A percentile compares a stretch with the other conserved stretches of the same genome.
Conservation (phyloP, 306 rosid genomes). For the Urtica urens region DNA sequence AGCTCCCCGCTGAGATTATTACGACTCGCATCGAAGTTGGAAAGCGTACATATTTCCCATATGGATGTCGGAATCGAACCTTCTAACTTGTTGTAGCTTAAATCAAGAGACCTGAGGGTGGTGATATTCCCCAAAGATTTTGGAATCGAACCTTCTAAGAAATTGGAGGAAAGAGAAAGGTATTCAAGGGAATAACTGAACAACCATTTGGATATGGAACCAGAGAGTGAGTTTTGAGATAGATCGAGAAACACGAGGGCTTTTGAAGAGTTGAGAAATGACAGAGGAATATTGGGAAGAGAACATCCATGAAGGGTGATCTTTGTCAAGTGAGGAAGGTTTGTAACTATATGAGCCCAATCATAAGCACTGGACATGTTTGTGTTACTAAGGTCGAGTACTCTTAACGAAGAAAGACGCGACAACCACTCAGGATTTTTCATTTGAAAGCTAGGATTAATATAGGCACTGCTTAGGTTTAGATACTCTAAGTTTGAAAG, state of each 20-base stretch:
- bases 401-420: conserved; percentile 3
- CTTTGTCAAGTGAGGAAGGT: neutral
- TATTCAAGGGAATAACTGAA: neutral
- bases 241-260: neutral
- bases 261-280: neutral
- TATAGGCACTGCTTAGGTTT: neutral
- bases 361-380: neutral
- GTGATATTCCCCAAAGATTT: conserved; percentile 2
- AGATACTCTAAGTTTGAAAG: conserved; percentile 7
- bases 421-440: conserved; percentile 2
- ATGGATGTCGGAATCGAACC: conserved; percentile 5
- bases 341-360: neutral
- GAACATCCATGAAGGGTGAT: neutral
- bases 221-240: fast-evolving
- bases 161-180: neutral
- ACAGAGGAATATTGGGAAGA: neutral
- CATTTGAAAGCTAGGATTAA: no score
- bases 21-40: neutral
- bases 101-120: neutral
- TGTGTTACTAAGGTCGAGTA: neutral
- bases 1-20: neutral
- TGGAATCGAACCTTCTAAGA: conserved; percentile 1
- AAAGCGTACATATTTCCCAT: neutral
- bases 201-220: conserved; percentile 1
- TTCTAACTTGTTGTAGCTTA: neutral